Evolutionary conservation across 208 protist species (phyloP).

Genomic region (Trypanosoma melophagium): DNA sequence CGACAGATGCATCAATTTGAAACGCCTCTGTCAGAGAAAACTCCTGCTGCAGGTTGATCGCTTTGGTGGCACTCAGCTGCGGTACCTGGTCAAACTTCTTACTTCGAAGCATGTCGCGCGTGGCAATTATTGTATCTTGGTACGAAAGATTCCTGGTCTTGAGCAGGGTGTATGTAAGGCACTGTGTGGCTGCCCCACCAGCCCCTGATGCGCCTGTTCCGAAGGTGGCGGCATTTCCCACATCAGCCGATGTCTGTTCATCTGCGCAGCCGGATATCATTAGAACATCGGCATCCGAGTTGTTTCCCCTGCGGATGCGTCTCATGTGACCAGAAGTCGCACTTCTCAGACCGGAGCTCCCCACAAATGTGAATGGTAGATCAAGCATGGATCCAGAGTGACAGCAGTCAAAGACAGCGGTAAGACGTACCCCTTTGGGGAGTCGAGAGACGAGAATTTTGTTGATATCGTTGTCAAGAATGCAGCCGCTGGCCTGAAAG

Average conservation of each 20-base stretch:
- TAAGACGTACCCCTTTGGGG: conserved; percentile 59
- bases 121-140: conserved; percentile 41
- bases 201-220: conserved; percentile 54
- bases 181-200: conserved; percentile 70
- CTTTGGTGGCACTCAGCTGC: conserved; percentile 68
- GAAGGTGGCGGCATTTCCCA: conserved; percentile 47
- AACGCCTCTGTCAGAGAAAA: conserved; percentile 51
- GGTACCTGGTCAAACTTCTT: conserved; percentile 70
- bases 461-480: conserved; percentile 80
- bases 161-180: conserved; percentile 53
- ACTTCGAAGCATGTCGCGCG: conserved; percentile 54
- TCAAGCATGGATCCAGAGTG: conserved; percentile 86
- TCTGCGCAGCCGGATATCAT: conserved; percentile 74
- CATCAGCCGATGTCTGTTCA: conserved; percentile 65
- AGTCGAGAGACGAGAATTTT: conserved; percentile 45
- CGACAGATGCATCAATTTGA: conserved; percentile 22
- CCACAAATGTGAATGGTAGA: conserved; percentile 66
- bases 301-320: conserved; percentile 62
- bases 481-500: conserved; percentile 50
- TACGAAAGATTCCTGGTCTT: conserved; percentile 45
- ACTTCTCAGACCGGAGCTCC: conserved; percentile 22
- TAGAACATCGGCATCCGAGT: conserved; percentile 44
- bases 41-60: conserved; percentile 49
- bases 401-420: conserved; percentile 88
- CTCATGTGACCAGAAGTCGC: conserved; percentile 48